phyloP scores from a whole-genome alignment of 2,329 filamentous ascomycete genomes.

The Aspergillus hiratsukae region DNA sequence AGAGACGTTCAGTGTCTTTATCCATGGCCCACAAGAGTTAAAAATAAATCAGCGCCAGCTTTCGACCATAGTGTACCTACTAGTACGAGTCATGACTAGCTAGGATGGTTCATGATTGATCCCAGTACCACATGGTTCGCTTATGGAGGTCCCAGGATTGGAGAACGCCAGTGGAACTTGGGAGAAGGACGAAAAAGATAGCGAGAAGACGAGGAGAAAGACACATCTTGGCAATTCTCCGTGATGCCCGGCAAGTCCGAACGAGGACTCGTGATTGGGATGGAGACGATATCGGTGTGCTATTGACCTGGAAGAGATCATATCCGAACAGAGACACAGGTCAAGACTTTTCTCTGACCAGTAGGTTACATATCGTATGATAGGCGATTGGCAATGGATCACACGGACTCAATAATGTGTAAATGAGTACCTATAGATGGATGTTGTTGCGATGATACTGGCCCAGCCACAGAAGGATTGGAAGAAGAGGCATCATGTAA shows the following conservation, averaged over 20 bases:
- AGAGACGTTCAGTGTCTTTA: neutral
- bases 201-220: neutral
- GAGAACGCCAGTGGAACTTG: constrained; percentile 8
- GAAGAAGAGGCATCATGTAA: neutral
- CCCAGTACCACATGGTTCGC: constrained; percentile 15
- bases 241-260: neutral
- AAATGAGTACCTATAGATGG: neutral
- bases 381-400: neutral
- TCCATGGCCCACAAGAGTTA: neutral
- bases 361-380: neutral
- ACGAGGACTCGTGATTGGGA: neutral
- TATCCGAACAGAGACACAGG: neutral
- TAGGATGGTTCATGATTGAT: constrained; percentile 3
- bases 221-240: neutral
- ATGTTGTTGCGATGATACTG: neutral
- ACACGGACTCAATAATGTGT: neutral
- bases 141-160: constrained; percentile 8
- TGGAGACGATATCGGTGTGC: neutral
- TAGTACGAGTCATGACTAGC: neutral
- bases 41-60: neutral
- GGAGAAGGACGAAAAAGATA: neutral
- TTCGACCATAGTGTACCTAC: neutral
- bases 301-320: neutral
- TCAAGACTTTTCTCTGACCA: neutral
- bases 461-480: neutral